These are phyloP conservation scores for Apocynum venetum DNA, from an alignment of 257 asterid species.

Conservation along the genomic window DNA sequence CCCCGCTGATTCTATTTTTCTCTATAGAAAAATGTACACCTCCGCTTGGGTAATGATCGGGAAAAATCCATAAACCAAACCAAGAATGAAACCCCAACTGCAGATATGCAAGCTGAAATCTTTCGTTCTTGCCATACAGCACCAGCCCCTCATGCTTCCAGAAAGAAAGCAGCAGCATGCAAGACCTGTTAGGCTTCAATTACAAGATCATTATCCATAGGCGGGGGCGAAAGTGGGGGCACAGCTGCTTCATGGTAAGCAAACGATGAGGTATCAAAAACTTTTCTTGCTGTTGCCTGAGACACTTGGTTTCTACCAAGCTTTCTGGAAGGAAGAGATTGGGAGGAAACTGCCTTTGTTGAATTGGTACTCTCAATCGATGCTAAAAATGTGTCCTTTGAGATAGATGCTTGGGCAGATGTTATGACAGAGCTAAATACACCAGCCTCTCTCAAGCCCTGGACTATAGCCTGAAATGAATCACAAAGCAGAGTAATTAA, in stretches of 20 bases:
- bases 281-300: constrained; percentile 52
- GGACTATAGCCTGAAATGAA: constrained; percentile 68
- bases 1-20: constrained; percentile 1
- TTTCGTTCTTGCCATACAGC: constrained; percentile 30
- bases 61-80: constrained; percentile 50
- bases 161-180: constrained; percentile 59
- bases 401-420: constrained; percentile 49
- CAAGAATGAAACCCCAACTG: constrained; percentile 25
- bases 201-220: constrained; percentile 39
- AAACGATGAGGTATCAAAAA: constrained; percentile 28
- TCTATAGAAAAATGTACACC: constrained; percentile 48
- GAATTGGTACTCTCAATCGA: constrained; percentile 64
- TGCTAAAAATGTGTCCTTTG: constrained; percentile 63
- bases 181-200: constrained; percentile 47
- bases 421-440: constrained; percentile 59
- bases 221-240: constrained; percentile 83
- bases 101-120: constrained; percentile 56
- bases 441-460: constrained; percentile 84
- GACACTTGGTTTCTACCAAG: constrained; percentile 42
- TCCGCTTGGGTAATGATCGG: constrained; percentile 99
- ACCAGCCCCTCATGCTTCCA: constrained; percentile 21
- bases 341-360: constrained; percentile 42
- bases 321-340: constrained; percentile 60
- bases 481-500: background rate
- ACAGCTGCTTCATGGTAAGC: constrained; percentile 53